Conservation (phyloP, 2,329 filamentous ascomycete species). For the Fusarium sp. region DNA sequence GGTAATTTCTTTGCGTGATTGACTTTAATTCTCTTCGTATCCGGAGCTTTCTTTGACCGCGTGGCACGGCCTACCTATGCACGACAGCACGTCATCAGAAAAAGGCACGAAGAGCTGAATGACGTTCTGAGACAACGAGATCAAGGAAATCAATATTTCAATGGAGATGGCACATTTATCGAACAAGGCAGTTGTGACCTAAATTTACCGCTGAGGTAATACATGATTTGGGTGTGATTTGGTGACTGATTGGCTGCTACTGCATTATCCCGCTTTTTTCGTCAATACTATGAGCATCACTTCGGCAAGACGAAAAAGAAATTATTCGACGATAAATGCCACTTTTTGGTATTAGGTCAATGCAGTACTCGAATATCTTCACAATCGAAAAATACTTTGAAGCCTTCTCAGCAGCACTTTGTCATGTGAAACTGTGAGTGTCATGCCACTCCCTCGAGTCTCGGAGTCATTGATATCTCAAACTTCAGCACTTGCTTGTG, state of each 20-base stretch:
- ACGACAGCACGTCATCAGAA: conserved; percentile 26
- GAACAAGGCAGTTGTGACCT: too few species aligned
- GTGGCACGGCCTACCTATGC: not conserved
- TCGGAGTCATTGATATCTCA: conserved; percentile 1
- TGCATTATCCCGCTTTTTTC: not conserved
- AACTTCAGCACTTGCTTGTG: not conserved
- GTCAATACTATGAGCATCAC: not conserved
- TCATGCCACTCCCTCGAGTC: conserved; percentile 4
- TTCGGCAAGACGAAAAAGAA: not conserved
- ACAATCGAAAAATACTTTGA: not conserved
- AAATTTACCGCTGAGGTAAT: not conserved
- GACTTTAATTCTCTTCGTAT: not conserved
- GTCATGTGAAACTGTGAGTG: not conserved
- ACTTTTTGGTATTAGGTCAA: not conserved
- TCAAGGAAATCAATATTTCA: not conserved
- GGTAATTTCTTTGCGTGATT: too few species aligned
- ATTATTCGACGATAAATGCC: not conserved
- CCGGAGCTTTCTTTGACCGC: not conserved
- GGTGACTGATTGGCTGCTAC: not conserved
- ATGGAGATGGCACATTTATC: too few species aligned
- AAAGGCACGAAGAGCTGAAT: not conserved
- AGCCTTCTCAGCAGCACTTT: not conserved
- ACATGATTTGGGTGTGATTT: not conserved
- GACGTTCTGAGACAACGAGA: conserved; percentile 7
- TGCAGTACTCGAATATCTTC: not conserved